These are phyloP conservation scores for Colletotrichum plurivorum DNA, from an alignment of 2,329 filamentous ascomycete genomes.

Conservation along the genomic window DNA sequence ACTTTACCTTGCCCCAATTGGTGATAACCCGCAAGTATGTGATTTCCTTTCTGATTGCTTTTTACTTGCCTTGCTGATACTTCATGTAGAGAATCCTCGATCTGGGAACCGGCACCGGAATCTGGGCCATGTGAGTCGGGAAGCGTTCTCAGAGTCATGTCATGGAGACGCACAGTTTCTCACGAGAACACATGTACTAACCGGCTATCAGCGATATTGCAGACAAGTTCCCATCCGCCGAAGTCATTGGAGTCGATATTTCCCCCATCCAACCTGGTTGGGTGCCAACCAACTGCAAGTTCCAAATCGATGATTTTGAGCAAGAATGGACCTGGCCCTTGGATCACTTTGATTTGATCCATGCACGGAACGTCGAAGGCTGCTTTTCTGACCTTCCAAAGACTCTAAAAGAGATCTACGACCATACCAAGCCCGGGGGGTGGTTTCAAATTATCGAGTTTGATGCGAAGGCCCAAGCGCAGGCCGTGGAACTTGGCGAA, in stretches of 20 bases:
- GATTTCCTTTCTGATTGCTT: too few species aligned
- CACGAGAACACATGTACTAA: too few species aligned
- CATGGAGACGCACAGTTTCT: not conserved
- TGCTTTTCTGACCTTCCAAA: conserved; percentile 66
- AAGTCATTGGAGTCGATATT: conserved; percentile 66
- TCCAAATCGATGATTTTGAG: conserved; percentile 75
- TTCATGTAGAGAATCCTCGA: conserved; percentile 13
- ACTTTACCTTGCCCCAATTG: not conserved
- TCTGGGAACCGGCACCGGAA: not conserved
- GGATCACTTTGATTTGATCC: conserved; percentile 71
- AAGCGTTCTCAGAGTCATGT: too few species aligned
- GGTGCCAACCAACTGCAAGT: conserved; percentile 73
- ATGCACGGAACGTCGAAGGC: conserved; percentile 68
- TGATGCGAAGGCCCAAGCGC: conserved; percentile 24
- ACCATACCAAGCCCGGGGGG: conserved; percentile 64
- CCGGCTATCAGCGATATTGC: conserved; percentile 59
- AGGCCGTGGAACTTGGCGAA: conserved; percentile 23
- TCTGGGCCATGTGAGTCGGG: not conserved
- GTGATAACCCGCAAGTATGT: not conserved
- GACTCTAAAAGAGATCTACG: conserved; percentile 62
- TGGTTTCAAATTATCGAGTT: conserved; percentile 43
- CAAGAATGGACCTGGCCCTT: conserved; percentile 62
- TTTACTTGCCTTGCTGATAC: conserved; percentile 42
- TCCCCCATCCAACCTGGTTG: conserved; percentile 67
- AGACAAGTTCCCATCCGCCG: conserved; percentile 58